Evolutionary conservation across 1,284 basidiomycete species (phyloP), one percentile per base, ranked within the genome.

Genomic region (Trichosporon coremiiforme): DNA sequence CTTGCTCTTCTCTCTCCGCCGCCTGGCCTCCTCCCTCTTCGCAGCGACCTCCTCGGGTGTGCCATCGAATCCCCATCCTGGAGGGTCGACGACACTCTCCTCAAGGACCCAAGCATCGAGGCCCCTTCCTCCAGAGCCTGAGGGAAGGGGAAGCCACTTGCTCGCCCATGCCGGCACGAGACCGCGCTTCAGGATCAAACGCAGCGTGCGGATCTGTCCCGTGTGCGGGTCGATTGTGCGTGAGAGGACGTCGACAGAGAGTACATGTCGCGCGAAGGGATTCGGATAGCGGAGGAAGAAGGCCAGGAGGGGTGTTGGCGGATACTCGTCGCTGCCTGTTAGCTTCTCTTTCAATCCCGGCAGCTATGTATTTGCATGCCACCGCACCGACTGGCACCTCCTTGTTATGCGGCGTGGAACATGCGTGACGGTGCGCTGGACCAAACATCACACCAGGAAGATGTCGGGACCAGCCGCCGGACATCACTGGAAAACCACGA

Each of bases 261-360:
- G 85, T 79, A 99, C 92, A 83, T 99, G 96, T 12, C 93, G 87
- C 6, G 96, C 93, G 77, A 93, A 93, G 55, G 96, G 95, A 83
- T 98, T 99, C 3, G 97, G 96, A 82, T 99, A 99, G 74, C 97
- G 91, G 72, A 98, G 87, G 79, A 95, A 94, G 86, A 93, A 98
- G 17, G 95, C 95, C 74, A 95, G 87, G 45, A 93, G 90, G 68
- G 96, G 92, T 72, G 94, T 94, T 69, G 92, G 88, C 1, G 83
- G 77, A 60, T 80, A 73, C 50, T 84, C 83, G 68, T 78, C 75
- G 71, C 83, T 84, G 74, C 0, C 4, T 10, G 64, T 65, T 53
- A 70, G 69, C 47, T 38, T n/a, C n/a, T n/a, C n/a, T n/a, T n/a
- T n/a, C n/a, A n/a, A n/a, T n/a, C n/a, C n/a, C n/a, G n/a, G n/a